These are phyloP conservation scores for Wickerhamomyces xylosicus DNA, from an alignment of 805 yeast species.

Conservation along the genomic window DNA sequence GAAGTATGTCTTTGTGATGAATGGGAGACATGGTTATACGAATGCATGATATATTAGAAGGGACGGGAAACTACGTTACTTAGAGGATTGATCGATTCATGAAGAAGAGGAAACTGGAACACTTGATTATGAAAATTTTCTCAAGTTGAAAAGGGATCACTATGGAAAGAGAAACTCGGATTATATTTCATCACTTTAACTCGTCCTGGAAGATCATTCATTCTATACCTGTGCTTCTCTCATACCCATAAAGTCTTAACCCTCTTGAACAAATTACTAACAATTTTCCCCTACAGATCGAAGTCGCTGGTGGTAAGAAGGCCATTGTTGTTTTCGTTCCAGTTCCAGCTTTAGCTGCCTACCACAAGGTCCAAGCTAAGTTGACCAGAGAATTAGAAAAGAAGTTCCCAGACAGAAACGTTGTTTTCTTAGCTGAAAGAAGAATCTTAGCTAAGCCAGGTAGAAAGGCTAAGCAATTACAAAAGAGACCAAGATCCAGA, in stretches of 20 bases:
- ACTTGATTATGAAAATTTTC: no score
- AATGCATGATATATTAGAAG: not conserved
- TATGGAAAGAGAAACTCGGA: no score
- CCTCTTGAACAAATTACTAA: constrained; percentile 11
- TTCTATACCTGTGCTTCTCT: not conserved
- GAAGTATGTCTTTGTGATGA: constrained; percentile 41
- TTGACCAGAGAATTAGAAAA: constrained; percentile 99
- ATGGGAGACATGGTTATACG: not conserved
- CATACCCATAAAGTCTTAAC: not conserved
- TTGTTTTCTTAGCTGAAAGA: constrained; percentile 98
- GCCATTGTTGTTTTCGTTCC: constrained; percentile 98
- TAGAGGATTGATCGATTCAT: no score
- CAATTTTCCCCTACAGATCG: constrained; percentile 39
- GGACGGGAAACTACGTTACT: no score
- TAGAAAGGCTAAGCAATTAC: constrained; percentile 85
- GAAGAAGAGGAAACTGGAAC: no score
- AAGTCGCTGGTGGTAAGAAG: constrained; percentile 96
- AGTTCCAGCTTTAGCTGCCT: constrained; percentile 82
- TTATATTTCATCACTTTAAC: no score
- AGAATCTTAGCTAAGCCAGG: constrained; percentile 99
- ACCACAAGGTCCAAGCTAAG: constrained; percentile 96
- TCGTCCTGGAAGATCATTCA: not conserved
- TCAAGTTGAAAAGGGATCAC: no score
- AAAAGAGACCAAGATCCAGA: constrained; percentile 99
- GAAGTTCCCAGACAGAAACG: constrained; percentile 99